These are phyloP conservation scores for Alnus glutinosa DNA, from an alignment of 306 rosid genomes.

Conservation along the genomic window DNA sequence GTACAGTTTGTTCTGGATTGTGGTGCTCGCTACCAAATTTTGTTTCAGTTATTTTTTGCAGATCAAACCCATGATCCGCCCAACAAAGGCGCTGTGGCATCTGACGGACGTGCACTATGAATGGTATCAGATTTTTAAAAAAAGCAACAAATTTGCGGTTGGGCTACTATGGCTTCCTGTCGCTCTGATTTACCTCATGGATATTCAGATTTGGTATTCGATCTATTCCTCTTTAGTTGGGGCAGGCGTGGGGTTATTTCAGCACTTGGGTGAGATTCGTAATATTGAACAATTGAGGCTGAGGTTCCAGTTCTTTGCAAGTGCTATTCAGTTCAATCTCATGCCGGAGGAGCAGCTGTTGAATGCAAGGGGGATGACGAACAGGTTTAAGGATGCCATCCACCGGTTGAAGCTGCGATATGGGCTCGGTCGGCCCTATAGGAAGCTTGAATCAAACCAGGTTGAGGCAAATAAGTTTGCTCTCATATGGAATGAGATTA, in stretches of 20 bases:
- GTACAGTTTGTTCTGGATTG: constrained; percentile 77
- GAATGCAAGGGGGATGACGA: constrained; percentile 74
- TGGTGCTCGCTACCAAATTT: constrained; percentile 80
- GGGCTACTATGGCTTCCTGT: constrained; percentile 88
- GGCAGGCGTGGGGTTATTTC: constrained; percentile 77
- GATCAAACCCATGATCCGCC: constrained; percentile 84
- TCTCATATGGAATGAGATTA: constrained; percentile 93
- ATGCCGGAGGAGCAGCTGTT: constrained; percentile 94
- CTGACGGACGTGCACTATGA: constrained; percentile 47
- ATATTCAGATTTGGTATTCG: constrained; percentile 90
- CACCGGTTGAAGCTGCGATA: constrained; percentile 90
- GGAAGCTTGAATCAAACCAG: constrained; percentile 87
- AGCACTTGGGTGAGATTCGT: constrained; percentile 94
- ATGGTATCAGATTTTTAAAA: constrained; percentile 58
- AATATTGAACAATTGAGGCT: constrained; percentile 80
- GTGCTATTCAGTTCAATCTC: constrained; percentile 94
- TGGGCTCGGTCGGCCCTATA: constrained; percentile 89
- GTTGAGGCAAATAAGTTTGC: constrained; percentile 91
- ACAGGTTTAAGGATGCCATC: constrained; percentile 83
- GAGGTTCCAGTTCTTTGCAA: constrained; percentile 96
- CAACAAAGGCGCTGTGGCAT: constrained; percentile 58
- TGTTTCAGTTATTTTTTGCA: constrained; percentile 85
- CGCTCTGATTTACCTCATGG: constrained; percentile 85
- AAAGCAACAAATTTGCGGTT: constrained; percentile 65
- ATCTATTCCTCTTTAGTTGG: constrained; percentile 90